These are phyloP conservation scores for Tothia fuscella DNA, from an alignment of 2,329 filamentous ascomycete species.

Conservation along the genomic window DNA sequence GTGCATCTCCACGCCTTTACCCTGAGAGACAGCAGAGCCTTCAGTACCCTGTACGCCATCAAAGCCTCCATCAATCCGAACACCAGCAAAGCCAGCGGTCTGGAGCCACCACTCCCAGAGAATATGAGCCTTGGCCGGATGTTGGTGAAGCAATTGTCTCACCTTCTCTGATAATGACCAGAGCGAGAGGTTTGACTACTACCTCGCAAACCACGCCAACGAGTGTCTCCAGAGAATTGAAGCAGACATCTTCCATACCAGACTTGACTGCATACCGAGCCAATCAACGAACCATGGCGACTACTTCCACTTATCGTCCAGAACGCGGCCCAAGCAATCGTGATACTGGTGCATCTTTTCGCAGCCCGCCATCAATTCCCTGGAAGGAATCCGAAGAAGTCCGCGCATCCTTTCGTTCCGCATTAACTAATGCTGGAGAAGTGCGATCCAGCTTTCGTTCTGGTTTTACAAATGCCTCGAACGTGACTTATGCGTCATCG, in stretches of 20 bases:
- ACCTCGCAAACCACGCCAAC: not conserved
- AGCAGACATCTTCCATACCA: constrained; percentile 9
- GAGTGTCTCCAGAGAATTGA: not conserved
- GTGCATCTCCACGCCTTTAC: too few relatives aligned
- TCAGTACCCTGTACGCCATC: not conserved
- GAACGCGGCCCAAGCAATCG: constrained; percentile 8
- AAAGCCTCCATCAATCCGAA: not conserved
- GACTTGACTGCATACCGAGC: constrained; percentile 8
- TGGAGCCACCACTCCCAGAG: too few relatives aligned
- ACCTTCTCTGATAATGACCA: not conserved
- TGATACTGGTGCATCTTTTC: not conserved
- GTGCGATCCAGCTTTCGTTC: constrained; percentile 49
- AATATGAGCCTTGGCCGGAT: too few relatives aligned
- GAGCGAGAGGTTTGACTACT: constrained; percentile 9
- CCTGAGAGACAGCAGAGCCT: not conserved
- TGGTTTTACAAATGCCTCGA: constrained; percentile 34
- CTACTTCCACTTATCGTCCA: constrained; percentile 11
- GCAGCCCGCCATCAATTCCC: not conserved
- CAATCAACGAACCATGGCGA: too few relatives aligned
- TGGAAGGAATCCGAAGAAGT: constrained; percentile 26
- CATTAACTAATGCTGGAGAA: constrained; percentile 37
- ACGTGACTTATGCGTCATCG: constrained; percentile 43
- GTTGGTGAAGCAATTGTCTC: not conserved
- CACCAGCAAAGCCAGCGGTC: not conserved
- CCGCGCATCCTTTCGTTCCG: constrained; percentile 48